Evolutionary conservation across 2,329 filamentous ascomycete species (phyloP).

Genomic region (Diaporthe australafricana): DNA sequence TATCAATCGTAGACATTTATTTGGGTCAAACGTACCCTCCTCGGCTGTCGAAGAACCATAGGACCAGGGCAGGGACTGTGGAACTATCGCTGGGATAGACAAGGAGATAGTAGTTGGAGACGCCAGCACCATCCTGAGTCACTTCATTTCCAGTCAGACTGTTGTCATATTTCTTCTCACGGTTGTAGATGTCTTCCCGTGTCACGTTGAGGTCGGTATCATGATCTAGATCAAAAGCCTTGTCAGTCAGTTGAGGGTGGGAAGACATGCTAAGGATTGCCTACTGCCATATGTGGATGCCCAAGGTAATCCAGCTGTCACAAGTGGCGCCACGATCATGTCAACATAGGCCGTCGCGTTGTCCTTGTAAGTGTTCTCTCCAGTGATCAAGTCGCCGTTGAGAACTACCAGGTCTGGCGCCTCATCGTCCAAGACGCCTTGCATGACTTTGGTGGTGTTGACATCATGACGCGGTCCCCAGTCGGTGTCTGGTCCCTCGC

Average conservation of each 20-base stretch:
- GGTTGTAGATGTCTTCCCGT: slow-evolving; percentile 39
- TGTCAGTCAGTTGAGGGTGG: background rate
- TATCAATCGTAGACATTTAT: accelerated
- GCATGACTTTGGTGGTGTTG: slow-evolving; percentile 58
- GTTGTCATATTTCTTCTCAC: slow-evolving; percentile 34
- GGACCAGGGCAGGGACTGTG: slow-evolving; percentile 47
- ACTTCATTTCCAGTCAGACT: slow-evolving; percentile 28
- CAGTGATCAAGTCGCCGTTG: slow-evolving; percentile 69
- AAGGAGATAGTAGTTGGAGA: slow-evolving; percentile 33
- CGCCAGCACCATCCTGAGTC: slow-evolving; percentile 2
- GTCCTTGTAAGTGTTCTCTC: slow-evolving; percentile 57
- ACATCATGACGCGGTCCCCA: slow-evolving; percentile 56
- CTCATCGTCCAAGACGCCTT: slow-evolving; percentile 58
- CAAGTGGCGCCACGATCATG: slow-evolving; percentile 56
- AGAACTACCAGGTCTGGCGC: slow-evolving; percentile 60
- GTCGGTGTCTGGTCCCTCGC: slow-evolving; percentile 53
- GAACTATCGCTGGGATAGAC: slow-evolving; percentile 22
- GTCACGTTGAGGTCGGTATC: slow-evolving; percentile 62
- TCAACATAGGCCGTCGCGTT: slow-evolving; percentile 60
- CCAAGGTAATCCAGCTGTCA: slow-evolving; percentile 58
- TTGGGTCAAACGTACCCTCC: slow-evolving; percentile 48
- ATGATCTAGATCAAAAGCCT: slow-evolving; percentile 58
- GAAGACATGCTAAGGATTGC: background rate
- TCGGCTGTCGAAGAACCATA: slow-evolving; percentile 73
- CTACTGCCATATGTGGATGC: slow-evolving; percentile 59